A percentile compares a stretch with the other conserved stretches of the same genome.
Evolutionary conservation across 352 stramenopile species (phyloP).

Genomic region (Phytophthora tubulina): DNA sequence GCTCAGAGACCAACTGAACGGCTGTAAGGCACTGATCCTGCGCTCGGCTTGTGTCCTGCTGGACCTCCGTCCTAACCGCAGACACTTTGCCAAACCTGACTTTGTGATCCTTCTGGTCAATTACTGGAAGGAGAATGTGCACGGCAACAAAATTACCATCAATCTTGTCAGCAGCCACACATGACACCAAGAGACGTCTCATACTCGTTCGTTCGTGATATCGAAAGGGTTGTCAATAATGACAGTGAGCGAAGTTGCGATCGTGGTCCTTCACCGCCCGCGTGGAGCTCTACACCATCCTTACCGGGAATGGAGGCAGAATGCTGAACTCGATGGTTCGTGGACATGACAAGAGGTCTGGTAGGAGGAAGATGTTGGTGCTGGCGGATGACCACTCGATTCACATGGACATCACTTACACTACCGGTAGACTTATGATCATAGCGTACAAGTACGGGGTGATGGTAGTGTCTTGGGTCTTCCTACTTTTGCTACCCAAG

Average conservation of each 20-base stretch:
- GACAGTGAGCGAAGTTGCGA: too few species aligned
- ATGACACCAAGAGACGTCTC: too few species aligned
- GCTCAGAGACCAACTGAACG: slow-evolving; percentile 23
- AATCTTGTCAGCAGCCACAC: too few species aligned
- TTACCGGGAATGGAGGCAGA: too few species aligned
- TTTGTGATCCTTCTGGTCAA: slow-evolving; percentile 25
- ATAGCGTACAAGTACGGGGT: slow-evolving; percentile 39
- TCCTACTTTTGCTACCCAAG: slow-evolving; percentile 47
- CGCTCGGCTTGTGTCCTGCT: slow-evolving; percentile 32
- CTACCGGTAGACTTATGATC: slow-evolving; percentile 31
- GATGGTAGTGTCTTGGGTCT: slow-evolving; percentile 45
- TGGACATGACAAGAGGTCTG: too few species aligned
- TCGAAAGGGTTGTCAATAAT: too few species aligned
- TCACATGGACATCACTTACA: slow-evolving; percentile 55
- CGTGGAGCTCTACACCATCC: too few species aligned
- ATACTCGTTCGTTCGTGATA: too few species aligned
- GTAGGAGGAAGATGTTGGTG: too few species aligned
- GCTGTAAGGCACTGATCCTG: slow-evolving; percentile 22
- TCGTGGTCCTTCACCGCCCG: too few species aligned
- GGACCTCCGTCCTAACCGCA: slow-evolving; percentile 30
- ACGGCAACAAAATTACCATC: too few species aligned
- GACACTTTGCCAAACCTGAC: slow-evolving; percentile 24
- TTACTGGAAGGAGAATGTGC: slow-evolving; percentile 28
- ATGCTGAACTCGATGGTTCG: too few species aligned
- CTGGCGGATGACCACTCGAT: slow-evolving; percentile 39